These are phyloP conservation scores for Linanthus parryae DNA, from an alignment of 148 eudicot species.

Conservation along the genomic window DNA sequence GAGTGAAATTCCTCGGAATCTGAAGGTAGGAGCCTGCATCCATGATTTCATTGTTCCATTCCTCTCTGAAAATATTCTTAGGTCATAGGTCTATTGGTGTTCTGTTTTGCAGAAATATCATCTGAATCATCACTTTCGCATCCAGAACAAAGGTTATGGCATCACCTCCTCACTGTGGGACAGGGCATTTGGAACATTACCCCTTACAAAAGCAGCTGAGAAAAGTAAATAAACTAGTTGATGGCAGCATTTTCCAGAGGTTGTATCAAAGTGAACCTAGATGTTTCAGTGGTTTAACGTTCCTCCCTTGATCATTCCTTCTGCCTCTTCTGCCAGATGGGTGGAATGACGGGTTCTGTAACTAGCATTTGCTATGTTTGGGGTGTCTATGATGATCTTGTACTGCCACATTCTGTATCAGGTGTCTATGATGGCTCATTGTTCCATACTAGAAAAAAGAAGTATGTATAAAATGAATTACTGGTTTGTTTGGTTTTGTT, in stretches of 20 bases:
- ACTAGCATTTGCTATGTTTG: too few relatives aligned
- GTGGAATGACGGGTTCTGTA: background rate
- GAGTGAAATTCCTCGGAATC: constrained; percentile 39
- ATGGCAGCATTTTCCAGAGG: background rate
- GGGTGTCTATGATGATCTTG: too few relatives aligned
- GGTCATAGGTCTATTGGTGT: background rate
- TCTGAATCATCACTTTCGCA: constrained; percentile 78
- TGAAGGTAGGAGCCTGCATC: constrained; percentile 53
- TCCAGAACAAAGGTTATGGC: constrained; percentile 66
- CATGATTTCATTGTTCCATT: background rate
- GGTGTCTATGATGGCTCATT: background rate
- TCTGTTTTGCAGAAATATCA: constrained; percentile 61
- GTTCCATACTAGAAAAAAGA: background rate
- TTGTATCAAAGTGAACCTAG: too few relatives aligned
- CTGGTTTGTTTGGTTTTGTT: background rate
- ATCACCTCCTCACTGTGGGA: constrained; percentile 88
- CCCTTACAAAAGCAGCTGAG: constrained; percentile 39
- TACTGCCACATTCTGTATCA: too few relatives aligned
- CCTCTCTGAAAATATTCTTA: background rate
- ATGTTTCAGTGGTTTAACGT: background rate
- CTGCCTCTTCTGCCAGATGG: background rate
- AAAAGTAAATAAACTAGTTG: constrained; percentile 25
- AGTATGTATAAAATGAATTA: constrained; percentile 1
- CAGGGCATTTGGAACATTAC: constrained; percentile 64
- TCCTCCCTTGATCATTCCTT: background rate